phyloP scores from a whole-genome alignment of 805 yeast species.

The Metschnikowia koreensis region DNA sequence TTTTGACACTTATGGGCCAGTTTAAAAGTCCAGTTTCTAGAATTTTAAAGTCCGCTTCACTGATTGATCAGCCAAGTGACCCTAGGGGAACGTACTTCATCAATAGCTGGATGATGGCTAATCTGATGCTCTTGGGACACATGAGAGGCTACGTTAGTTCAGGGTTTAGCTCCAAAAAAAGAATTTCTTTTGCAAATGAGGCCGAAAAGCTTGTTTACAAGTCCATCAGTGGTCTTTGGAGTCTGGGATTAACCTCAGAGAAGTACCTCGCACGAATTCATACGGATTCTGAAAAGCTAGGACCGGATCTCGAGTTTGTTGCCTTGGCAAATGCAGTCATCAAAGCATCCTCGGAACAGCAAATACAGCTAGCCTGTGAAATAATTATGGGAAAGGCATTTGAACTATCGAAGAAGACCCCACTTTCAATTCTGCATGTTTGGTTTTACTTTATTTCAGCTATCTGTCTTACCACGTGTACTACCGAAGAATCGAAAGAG shows the following conservation, averaged over 20 bases:
- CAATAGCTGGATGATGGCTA: conserved; percentile 8
- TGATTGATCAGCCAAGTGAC: conserved; percentile 5
- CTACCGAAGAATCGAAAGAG: conserved; percentile 18
- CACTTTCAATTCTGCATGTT: conserved; percentile 22
- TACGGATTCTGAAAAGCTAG: background rate
- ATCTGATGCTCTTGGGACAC: conserved; percentile 12
- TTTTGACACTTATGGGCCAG: conserved; percentile 41
- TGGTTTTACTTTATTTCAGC: conserved; percentile 23
- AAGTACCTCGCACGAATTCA: conserved; percentile 8
- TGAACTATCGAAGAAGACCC: conserved; percentile 22
- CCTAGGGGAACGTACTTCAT: conserved; percentile 9
- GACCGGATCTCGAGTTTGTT: conserved; percentile 16
- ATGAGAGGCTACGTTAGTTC: conserved; percentile 14
- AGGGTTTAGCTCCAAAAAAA: conserved; percentile 9
- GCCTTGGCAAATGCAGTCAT: conserved; percentile 16
- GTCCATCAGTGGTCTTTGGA: conserved; percentile 12
- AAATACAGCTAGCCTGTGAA: conserved; percentile 19
- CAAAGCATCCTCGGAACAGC: conserved; percentile 17
- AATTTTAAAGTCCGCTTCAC: conserved; percentile 24
- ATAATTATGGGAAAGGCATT: conserved; percentile 15
- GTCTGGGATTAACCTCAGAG: conserved; percentile 5
- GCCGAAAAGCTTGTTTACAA: conserved; percentile 6
- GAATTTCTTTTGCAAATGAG: conserved; percentile 6
- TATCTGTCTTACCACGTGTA: conserved; percentile 20
- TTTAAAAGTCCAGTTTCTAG: conserved; percentile 40